Evolutionary conservation across 176 grass and related monocot species (phyloP).

Genomic region (Oryza coarctata): DNA sequence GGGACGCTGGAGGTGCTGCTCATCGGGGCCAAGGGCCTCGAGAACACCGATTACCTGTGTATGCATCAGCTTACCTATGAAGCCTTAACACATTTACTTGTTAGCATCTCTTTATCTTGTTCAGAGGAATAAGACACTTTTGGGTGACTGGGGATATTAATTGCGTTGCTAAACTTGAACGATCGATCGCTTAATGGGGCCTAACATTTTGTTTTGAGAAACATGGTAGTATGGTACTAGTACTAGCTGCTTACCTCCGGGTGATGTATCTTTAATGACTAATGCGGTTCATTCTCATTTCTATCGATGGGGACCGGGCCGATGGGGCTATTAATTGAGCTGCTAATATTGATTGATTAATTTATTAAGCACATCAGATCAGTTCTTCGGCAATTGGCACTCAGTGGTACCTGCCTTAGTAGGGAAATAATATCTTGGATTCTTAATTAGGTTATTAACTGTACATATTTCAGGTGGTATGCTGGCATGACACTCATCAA

Average conservation of each 20-base stretch:
- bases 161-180: neutral
- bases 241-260: neutral
- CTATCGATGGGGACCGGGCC: neutral
- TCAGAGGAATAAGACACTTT: neutral
- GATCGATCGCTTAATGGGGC: neutral
- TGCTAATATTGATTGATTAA: neutral
- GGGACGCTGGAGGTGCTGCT: conserved; percentile 79
- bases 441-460: neutral
- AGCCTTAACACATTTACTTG: neutral
- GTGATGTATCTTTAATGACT: neutral
- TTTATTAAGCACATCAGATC: neutral
- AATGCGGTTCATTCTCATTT: neutral
- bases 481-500: neutral
- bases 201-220: neutral
- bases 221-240: too few relatives aligned
- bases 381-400: neutral
- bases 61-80: neutral
- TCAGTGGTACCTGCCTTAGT: neutral
- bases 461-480: neutral
- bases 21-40: conserved; percentile 71
- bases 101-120: neutral
- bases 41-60: conserved; percentile 75
- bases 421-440: neutral
- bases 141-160: neutral
- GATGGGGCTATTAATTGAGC: neutral